A percentile compares a stretch with the other conserved stretches of the same genome.
Evolutionary conservation across 768 basidiomycete genomes (phyloP).

Genomic region (Xerocomus potaroensis): DNA sequence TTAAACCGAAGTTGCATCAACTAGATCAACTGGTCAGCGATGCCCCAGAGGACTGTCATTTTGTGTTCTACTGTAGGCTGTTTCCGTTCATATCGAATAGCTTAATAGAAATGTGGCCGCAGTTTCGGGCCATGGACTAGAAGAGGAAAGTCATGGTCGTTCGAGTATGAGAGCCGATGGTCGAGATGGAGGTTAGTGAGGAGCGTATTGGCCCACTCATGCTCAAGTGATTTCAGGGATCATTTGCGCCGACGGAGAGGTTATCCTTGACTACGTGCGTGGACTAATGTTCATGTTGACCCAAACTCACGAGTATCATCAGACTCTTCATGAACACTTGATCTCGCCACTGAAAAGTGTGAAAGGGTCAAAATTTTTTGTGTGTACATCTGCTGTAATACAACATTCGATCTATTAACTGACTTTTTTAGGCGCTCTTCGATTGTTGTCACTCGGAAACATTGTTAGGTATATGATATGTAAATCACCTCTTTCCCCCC

Average conservation of each 20-base stretch:
- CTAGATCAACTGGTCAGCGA: constrained; percentile 41
- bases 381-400: constrained; percentile 2
- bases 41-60: constrained; percentile 38
- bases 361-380: constrained; percentile 20
- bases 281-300: too few relatives aligned
- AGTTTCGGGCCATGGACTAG: constrained; percentile 23
- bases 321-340: constrained; percentile 21
- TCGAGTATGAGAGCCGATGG: constrained; percentile 43
- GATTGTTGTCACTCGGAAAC: constrained; percentile 30
- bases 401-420: neutral
- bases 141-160: constrained; percentile 20
- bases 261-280: constrained; percentile 24
- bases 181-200: constrained; percentile 43
- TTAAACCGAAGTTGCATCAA: constrained; percentile 36
- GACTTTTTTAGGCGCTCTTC: constrained; percentile 21
- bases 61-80: constrained; percentile 54
- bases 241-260: constrained; percentile 13
- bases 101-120: neutral
- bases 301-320: neutral
- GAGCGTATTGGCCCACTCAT: neutral
- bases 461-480: constrained; percentile 17
- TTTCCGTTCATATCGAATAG: too few relatives aligned
- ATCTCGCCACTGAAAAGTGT: constrained; percentile 15
- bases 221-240: constrained; percentile 15
- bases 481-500: neutral